Conservation (phyloP, 371 early-diverging fungal genomes). For the Smittium mucronatum region DNA sequence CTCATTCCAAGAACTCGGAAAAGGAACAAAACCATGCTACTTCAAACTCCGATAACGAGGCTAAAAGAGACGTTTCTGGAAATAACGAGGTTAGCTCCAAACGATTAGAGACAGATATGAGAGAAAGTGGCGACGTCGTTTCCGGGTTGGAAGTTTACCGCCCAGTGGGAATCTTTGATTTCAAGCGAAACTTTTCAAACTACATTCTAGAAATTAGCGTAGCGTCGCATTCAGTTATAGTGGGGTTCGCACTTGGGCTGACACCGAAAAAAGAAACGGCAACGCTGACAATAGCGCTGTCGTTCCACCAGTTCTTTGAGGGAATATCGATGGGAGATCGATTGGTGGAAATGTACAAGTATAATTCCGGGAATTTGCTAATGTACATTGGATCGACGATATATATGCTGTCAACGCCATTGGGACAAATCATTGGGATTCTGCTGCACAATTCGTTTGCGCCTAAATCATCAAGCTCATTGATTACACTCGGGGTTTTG, state of each 20-base stretch:
- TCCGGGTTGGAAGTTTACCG: too few species aligned
- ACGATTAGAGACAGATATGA: neutral
- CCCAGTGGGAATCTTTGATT: neutral
- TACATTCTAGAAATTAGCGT: slow-evolving; percentile 71
- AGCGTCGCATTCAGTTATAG: slow-evolving; percentile 71
- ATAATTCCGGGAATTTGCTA: neutral
- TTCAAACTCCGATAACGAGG: neutral
- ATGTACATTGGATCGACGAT: slow-evolving; percentile 6
- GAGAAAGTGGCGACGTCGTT: neutral
- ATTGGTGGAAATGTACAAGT: slow-evolving; percentile 37
- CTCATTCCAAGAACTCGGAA: neutral
- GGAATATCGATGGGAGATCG: slow-evolving; percentile 49
- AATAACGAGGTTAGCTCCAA: neutral
- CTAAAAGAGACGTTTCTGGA: neutral
- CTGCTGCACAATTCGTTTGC: slow-evolving; percentile 45
- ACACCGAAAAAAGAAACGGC: slow-evolving; percentile 47
- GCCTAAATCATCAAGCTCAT: slow-evolving; percentile 37
- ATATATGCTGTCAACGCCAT: slow-evolving; percentile 48
- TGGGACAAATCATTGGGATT: slow-evolving; percentile 66
- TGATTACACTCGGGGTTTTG: slow-evolving; percentile 57
- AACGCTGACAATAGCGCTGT: slow-evolving; percentile 62
- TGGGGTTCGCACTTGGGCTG: slow-evolving; percentile 73
- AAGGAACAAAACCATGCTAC: neutral
- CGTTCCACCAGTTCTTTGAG: slow-evolving; percentile 74
- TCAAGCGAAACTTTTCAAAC: slow-evolving; percentile 14